phyloP scores from a whole-genome alignment of 2,329 filamentous ascomycete species.

The Epicoccum nigrum region DNA sequence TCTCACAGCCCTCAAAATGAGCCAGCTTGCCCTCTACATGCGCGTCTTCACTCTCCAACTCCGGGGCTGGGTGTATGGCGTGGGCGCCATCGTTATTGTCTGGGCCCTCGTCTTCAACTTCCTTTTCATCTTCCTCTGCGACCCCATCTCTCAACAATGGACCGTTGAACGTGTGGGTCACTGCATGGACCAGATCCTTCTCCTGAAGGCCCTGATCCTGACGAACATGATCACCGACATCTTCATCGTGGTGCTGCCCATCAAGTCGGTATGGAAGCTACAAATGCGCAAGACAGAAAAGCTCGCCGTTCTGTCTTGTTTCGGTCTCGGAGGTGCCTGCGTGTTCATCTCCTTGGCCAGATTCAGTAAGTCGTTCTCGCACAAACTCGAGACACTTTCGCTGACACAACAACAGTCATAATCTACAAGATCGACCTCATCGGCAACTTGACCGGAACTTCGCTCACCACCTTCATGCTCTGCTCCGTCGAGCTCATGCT shows the following conservation, averaged over 20 bases:
- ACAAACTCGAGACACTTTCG: not conserved
- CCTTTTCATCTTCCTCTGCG: slow-evolving; percentile 30
- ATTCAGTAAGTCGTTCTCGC: slow-evolving; percentile 15
- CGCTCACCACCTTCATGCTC: slow-evolving; percentile 31
- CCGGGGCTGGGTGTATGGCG: slow-evolving; percentile 21
- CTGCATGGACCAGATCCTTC: slow-evolving; percentile 31
- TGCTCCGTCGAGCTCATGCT: slow-evolving; percentile 31
- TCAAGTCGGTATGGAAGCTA: slow-evolving; percentile 25
- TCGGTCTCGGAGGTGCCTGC: slow-evolving; percentile 26
- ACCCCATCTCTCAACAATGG: slow-evolving; percentile 34
- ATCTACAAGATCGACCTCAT: slow-evolving; percentile 23
- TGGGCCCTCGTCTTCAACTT: slow-evolving; percentile 34
- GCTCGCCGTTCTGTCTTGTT: slow-evolving; percentile 29
- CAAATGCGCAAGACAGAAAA: slow-evolving; percentile 35
- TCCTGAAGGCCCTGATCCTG: slow-evolving; percentile 26
- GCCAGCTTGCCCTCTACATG: slow-evolving; percentile 28
- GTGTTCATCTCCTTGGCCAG: slow-evolving; percentile 28
- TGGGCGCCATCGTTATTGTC: slow-evolving; percentile 21
- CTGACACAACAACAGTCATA: slow-evolving; percentile 13
- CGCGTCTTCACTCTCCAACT: slow-evolving; percentile 24
- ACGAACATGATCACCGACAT: slow-evolving; percentile 27
- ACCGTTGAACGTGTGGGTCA: slow-evolving; percentile 26
- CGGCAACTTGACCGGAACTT: slow-evolving; percentile 30
- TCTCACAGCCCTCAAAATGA: slow-evolving; percentile 27
- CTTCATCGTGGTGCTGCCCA: slow-evolving; percentile 24